Evolutionary conservation across 345 rosid species (phyloP).

Genomic region (Xanthoceras sorbifolium): DNA sequence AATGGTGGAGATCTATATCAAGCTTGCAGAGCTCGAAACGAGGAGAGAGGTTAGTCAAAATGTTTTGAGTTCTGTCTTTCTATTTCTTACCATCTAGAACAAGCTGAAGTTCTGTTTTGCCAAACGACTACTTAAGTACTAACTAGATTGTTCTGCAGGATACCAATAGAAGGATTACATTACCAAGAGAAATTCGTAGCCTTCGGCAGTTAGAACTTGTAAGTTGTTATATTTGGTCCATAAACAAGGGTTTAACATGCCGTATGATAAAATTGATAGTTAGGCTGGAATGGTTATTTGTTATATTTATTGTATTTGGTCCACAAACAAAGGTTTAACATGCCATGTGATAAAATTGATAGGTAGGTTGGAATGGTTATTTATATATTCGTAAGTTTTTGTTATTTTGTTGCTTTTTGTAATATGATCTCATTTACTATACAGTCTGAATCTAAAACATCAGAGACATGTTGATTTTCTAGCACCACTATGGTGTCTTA

Average conservation of each 20-base stretch:
- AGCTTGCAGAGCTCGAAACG: conserved; percentile 94
- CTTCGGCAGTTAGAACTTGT: conserved; percentile 85
- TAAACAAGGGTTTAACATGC: not conserved
- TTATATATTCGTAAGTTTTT: not conserved
- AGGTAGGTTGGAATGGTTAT: not conserved
- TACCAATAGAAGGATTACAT: conserved; percentile 57
- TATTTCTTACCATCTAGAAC: conserved; percentile 3
- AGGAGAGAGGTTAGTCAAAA: conserved; percentile 80
- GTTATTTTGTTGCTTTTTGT: not conserved
- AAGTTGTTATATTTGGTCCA: conserved; percentile 25
- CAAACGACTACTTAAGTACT: conserved; percentile 21
- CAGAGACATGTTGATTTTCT: not conserved
- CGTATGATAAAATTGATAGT: not conserved
- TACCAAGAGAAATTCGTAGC: conserved; percentile 91
- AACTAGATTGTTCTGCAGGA: conserved; percentile 50
- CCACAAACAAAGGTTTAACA: not conserved
- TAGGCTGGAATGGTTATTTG: not conserved
- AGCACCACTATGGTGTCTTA: not conserved
- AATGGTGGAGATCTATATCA: conserved; percentile 94
- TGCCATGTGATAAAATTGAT: not conserved
- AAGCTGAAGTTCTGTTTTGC: conserved; percentile 8
- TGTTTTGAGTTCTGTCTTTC: conserved; percentile 7
- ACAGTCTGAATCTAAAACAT: not conserved
- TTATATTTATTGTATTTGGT: not conserved
- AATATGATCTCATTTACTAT: not conserved